Percentiles rank a stretch among this genome's conserved stretches.
phyloP scores from a whole-genome alignment of 2,329 filamentous ascomycete genomes.

The Hymenoscyphus repandus region DNA sequence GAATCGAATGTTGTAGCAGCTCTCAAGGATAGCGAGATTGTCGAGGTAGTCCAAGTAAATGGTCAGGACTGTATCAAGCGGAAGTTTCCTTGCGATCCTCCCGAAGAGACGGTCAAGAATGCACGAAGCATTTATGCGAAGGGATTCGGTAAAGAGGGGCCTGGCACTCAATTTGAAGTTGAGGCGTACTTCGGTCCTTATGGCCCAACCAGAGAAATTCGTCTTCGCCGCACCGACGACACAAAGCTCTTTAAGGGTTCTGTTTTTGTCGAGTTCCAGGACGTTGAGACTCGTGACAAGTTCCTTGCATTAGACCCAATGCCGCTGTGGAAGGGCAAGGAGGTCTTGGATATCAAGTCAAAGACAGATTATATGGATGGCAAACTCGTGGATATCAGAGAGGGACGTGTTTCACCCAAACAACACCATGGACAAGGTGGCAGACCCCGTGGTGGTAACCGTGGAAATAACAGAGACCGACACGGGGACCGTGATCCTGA shows the following conservation, averaged over 20 bases:
- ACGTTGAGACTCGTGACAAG: slow-evolving; percentile 69
- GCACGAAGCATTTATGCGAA: slow-evolving; percentile 79
- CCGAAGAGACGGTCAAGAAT: slow-evolving; percentile 44
- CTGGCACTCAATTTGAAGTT: slow-evolving; percentile 84
- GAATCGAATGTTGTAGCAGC: slow-evolving; percentile 79
- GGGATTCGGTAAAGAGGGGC: slow-evolving; percentile 82
- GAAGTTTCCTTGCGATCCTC: slow-evolving; percentile 64
- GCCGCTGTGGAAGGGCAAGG: slow-evolving; percentile 72
- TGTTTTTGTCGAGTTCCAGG: slow-evolving; percentile 88
- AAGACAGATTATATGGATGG: slow-evolving; percentile 84
- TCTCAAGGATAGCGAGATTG: slow-evolving; percentile 67
- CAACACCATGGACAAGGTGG: slow-evolving; percentile 7
- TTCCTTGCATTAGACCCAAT: slow-evolving; percentile 77
- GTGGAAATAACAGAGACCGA: not conserved
- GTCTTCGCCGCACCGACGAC: slow-evolving; percentile 71
- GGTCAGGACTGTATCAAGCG: slow-evolving; percentile 69
- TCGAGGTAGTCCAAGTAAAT: slow-evolving; percentile 70
- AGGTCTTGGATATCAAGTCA: slow-evolving; percentile 74
- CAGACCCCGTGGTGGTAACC: not conserved
- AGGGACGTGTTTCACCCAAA: slow-evolving; percentile 62
- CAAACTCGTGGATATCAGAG: slow-evolving; percentile 66
- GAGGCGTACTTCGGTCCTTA: slow-evolving; percentile 85
- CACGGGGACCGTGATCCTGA: slow-evolving; percentile 41
- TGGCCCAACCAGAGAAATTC: slow-evolving; percentile 75
- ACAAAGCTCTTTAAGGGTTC: slow-evolving; percentile 85